Evolutionary conservation across 2,329 filamentous ascomycete species (phyloP), one percentile per base, ranked within the genome.

Genomic region (Cryphonectria nitschkei): DNA sequence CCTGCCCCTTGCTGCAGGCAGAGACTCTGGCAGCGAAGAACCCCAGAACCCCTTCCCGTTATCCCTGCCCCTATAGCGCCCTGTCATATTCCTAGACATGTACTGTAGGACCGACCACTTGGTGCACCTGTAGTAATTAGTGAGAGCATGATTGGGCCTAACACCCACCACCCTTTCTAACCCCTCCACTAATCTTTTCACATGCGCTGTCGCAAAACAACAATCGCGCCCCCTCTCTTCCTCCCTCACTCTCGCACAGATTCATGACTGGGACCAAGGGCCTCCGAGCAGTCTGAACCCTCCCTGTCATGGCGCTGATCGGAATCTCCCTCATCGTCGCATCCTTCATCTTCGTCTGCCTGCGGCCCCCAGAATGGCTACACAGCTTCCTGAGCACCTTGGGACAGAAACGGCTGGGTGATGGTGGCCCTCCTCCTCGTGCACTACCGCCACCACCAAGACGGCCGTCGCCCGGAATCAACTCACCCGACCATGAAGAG

Each of bases 251-350:
- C 46, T 50, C 19, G 1, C 46, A 9, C 22, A n/a, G 2, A n/a
- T 50, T 19, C 46, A 50, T 50, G 46, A 50, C 46, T 50, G 9
- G 9, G 0, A n/a, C 22, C 46, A 50, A 50, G 22, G 46, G 16
- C 46, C 46, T 11, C 46, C 46, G 46, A 50, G 46, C 46, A 50
- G 46, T 50, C 46, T 50, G 46, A n/a, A 1, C 64, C 65, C 71
- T 54, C 62, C 66, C 68, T 72, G 76, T 69, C 68, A 90, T 90
- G 88, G 86, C 82, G 73, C 78, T 89, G 75, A 75, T 91, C 73
- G 89, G 87, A 74, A 79, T 90, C 73, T 89, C 89, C n/a, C 82
- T 92, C 73, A 82, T 91, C 75, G 78, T 91, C 74, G 89, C 86
- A 60, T 89, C 89, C 0, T 80, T 90, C 69, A 83, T 90, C 62